phyloP scores from a whole-genome alignment of 371 early-diverging fungal species.

The Enteropsectra breve region DNA sequence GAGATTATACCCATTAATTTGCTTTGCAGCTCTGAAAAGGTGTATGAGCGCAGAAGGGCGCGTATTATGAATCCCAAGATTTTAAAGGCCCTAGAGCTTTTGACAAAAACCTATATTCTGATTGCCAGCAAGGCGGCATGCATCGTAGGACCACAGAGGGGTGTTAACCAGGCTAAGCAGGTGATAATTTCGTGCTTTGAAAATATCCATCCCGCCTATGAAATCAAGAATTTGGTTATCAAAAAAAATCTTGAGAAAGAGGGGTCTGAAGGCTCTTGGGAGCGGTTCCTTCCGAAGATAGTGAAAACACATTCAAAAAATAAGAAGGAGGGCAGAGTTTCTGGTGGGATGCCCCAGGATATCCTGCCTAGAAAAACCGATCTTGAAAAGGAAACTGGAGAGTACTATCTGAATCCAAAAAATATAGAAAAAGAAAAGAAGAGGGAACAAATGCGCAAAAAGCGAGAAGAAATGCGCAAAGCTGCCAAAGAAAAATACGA shows the following conservation, averaged over 20 bases:
- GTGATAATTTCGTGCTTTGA: constrained; percentile 84
- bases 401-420: constrained; percentile 33
- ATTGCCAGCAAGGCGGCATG: constrained; percentile 93
- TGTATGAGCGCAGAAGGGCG: constrained; percentile 89
- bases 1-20: constrained; percentile 93
- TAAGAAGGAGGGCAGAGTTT: constrained; percentile 22
- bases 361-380: constrained; percentile 39
- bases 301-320: constrained; percentile 70
- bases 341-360: constrained; percentile 17
- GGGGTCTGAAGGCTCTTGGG: constrained; percentile 87
- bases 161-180: constrained; percentile 75
- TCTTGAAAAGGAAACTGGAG: constrained; percentile 43
- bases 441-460: constrained; percentile 2
- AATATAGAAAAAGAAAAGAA: not conserved
- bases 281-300: constrained; percentile 89
- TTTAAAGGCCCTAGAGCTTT: constrained; percentile 81
- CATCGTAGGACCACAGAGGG: constrained; percentile 72
- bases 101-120: constrained; percentile 86
- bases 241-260: constrained; percentile 90
- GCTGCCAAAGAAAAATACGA: not conserved
- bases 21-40: constrained; percentile 79
- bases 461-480: constrained; percentile 17
- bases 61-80: constrained; percentile 90
- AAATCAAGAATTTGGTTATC: constrained; percentile 94
- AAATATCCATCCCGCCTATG: constrained; percentile 96